Base-by-base conservation (phyloP, 306 rosid genomes). In the Ammopiptanthus mongolicus region DNA sequence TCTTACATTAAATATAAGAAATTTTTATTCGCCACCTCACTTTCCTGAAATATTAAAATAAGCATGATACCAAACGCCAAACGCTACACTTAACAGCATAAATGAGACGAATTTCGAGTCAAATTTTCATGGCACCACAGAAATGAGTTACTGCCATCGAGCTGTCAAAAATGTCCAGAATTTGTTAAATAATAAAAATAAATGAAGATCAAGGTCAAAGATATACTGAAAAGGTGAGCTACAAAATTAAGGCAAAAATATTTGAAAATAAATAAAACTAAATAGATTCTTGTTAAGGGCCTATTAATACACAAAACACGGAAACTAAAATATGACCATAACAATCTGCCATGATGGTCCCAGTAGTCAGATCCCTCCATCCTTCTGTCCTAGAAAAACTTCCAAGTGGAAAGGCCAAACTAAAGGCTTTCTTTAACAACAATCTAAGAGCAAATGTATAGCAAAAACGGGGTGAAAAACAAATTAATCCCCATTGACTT, bases 391-490 rank as follows among this genome's bases (percentile, higher is more conserved):
- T 48, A 80, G 55, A 39, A 72, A 79, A 75, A 25, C 68, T 57
- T 71, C 56, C 58, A 21, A 33, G 12, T 21, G 71, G 37, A 74
- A 66, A 72, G 53, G 75, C 47, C 52, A 29, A 33, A 73, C 72
- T 52, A 73, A 23, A 23, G 58, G 58, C 52, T 55, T 71, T 61
- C 31, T 58, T 57, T 21, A 23, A 77, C 55, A 73, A 82, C 56
- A 73, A 61, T 48, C 78, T 50, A 69, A 78, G 14, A 66, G 73
- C 80, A 78, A 84, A 65, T 41, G 66, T 51, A 62, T 67, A 52
- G 17, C 66, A 71, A 80, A 69, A 23, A 41, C 47, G 62, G 74
- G 75, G 78, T n/a, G 36, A 62, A 81, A 57, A 79, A 75, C 33
- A 72, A 67, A 68, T 15, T 61, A 31, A 44, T 61, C 82, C 80